phyloP scores from a whole-genome alignment of 2,329 filamentous ascomycete species.

The Fusarium udum region DNA sequence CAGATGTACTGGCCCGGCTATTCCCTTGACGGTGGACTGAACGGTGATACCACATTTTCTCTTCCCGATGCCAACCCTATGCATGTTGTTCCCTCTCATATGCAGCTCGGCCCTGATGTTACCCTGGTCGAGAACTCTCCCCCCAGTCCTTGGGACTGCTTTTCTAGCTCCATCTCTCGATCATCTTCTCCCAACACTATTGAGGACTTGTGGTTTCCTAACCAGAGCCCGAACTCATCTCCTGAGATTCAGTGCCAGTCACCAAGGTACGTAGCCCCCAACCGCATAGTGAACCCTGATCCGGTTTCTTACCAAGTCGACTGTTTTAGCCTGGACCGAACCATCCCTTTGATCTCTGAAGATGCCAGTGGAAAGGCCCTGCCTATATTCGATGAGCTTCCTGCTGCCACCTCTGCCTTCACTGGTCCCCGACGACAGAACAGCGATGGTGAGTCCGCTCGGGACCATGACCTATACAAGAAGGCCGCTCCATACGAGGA shows the following conservation, averaged over 20 bases:
- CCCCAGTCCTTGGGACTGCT: constrained; percentile 61
- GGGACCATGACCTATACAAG: constrained; percentile 77
- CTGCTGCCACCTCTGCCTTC: constrained; percentile 51
- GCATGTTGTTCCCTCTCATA: constrained; percentile 66
- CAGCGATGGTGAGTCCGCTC: constrained; percentile 65
- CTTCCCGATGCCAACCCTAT: constrained; percentile 55
- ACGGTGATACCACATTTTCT: constrained; percentile 54
- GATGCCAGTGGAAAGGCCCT: constrained; percentile 37
- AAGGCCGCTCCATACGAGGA: constrained; percentile 71
- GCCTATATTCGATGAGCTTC: constrained; percentile 45
- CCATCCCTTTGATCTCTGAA: constrained; percentile 45
- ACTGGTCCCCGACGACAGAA: constrained; percentile 56
- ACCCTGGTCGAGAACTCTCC: constrained; percentile 61
- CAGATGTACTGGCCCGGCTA: constrained; percentile 63
- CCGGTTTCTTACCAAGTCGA: constrained; percentile 38
- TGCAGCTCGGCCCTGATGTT: constrained; percentile 63
- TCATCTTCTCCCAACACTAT: constrained; percentile 60
- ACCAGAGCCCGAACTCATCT: constrained; percentile 56
- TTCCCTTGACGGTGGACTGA: constrained; percentile 56
- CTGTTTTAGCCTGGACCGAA: constrained; percentile 45
- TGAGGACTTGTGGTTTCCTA: constrained; percentile 58
- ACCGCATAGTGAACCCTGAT: neutral
- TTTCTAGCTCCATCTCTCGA: constrained; percentile 63
- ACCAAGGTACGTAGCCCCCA: constrained; percentile 59
- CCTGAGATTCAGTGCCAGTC: constrained; percentile 61